Evolutionary conservation across 1,139 yeast species (phyloP).

Genomic region (Candida albicans): DNA sequence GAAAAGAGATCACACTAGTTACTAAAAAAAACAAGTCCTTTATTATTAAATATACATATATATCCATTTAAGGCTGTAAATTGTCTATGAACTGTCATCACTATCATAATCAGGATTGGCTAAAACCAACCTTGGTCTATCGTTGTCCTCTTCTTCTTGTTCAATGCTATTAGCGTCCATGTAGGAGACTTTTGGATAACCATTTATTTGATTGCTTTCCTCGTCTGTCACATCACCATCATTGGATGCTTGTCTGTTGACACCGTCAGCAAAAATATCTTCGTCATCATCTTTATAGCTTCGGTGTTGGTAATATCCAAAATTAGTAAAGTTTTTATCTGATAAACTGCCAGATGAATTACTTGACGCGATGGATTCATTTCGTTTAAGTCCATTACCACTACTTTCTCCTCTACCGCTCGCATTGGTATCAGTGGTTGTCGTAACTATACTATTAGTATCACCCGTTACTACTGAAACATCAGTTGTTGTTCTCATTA

Average conservation of each 20-base stretch:
- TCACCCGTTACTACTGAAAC: conserved; percentile 22
- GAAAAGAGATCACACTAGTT: too few species aligned
- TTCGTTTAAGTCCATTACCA: conserved; percentile 7
- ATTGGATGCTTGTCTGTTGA: conserved; percentile 6
- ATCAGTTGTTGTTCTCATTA: conserved; percentile 33
- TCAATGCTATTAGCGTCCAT: conserved; percentile 4
- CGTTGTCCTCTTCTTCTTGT: conserved; percentile 35
- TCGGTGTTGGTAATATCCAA: conserved; percentile 47
- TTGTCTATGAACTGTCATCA: conserved; percentile 13
- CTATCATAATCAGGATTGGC: conserved; percentile 63
- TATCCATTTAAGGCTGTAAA: neutral
- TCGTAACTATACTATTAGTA: conserved; percentile 21
- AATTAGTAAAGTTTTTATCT: conserved; percentile 23
- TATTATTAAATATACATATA: neutral
- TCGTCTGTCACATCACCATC: conserved; percentile 20
- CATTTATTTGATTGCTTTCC: conserved; percentile 9
- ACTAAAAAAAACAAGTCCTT: neutral
- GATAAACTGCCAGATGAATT: conserved; percentile 21
- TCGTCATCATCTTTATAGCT: conserved; percentile 34
- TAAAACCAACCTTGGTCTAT: conserved; percentile 52
- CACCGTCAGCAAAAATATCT: conserved; percentile 20
- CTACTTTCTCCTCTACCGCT: conserved; percentile 7
- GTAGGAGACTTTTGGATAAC: neutral
- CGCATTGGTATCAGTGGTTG: conserved; percentile 8
- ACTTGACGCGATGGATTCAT: conserved; percentile 11